These are phyloP conservation scores for Yamadazyma sp. DNA, from an alignment of 1,139 yeast genomes.

Conservation along the genomic window DNA sequence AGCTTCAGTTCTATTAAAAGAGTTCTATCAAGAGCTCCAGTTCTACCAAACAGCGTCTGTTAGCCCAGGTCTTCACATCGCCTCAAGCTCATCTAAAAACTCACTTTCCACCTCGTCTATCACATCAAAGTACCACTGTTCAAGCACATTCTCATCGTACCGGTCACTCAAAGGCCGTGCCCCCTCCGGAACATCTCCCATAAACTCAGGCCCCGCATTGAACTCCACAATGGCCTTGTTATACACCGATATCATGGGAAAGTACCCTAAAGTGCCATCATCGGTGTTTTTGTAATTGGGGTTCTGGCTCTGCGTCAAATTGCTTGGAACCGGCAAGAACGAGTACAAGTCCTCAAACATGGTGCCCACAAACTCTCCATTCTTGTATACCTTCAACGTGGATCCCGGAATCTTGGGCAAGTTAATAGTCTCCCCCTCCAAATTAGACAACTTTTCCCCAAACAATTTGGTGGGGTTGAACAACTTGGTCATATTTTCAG, in stretches of 20 bases:
- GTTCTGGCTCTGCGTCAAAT: conserved; percentile 45
- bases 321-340: conserved; percentile 57
- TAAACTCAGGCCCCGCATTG: conserved; percentile 69
- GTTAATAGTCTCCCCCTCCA: conserved; percentile 26
- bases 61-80: too few species aligned
- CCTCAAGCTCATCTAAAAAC: conserved; percentile 46
- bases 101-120: conserved; percentile 82
- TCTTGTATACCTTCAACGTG: conserved; percentile 65
- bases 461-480: conserved; percentile 71
- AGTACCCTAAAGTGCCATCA: conserved; percentile 87
- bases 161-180: conserved; percentile 58
- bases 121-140: conserved; percentile 80
- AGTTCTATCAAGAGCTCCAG: too few species aligned
- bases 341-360: conserved; percentile 71
- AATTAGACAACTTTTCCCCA: conserved; percentile 59
- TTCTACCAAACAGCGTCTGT: too few species aligned
- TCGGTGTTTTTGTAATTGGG: conserved; percentile 55
- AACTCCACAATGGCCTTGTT: conserved; percentile 74
- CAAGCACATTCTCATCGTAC: conserved; percentile 70
- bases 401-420: conserved; percentile 55
- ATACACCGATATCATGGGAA: conserved; percentile 84
- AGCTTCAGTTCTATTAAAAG: too few species aligned
- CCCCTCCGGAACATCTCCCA: conserved; percentile 35
- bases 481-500: conserved; percentile 74
- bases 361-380: conserved; percentile 67